Percentiles rank a stretch among this genome's conserved stretches.
These are phyloP conservation scores for Dictyostelium intermedium DNA, from an alignment of 78 protist genomes.

Conservation along the genomic window DNA sequence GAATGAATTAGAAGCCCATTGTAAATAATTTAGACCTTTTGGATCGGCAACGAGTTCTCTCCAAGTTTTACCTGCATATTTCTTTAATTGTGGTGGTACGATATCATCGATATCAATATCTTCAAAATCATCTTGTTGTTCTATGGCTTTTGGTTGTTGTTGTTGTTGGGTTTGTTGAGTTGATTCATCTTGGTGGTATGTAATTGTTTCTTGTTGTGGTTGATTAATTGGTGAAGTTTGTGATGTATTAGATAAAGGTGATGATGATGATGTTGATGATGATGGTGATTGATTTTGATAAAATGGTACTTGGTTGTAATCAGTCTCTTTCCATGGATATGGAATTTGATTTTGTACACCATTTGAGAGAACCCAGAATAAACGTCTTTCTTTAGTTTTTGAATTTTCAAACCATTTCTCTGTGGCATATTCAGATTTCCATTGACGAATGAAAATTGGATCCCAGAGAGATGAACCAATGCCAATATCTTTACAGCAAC, in stretches of 20 bases:
- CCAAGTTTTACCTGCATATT: constrained; percentile 77
- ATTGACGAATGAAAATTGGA: constrained; percentile 76
- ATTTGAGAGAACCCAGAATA: constrained; percentile 36
- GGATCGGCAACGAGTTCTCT: constrained; percentile 69
- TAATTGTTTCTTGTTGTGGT: not conserved
- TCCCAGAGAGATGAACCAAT: constrained; percentile 83
- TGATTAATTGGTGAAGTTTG: not conserved
- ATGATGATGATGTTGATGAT: constrained; percentile 14
- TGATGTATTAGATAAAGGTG: not conserved
- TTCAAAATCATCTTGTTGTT: not conserved
- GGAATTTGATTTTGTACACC: not conserved
- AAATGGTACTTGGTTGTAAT: not conserved
- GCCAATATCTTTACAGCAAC: constrained; percentile 88
- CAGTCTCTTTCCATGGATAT: constrained; percentile 75
- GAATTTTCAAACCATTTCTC: constrained; percentile 44
- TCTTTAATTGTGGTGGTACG: constrained; percentile 69
- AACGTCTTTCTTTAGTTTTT: constrained; percentile 64
- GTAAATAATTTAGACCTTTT: constrained; percentile 41
- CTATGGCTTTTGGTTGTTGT: not conserved
- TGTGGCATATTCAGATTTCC: constrained; percentile 62
- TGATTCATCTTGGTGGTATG: not conserved
- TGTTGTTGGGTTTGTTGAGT: not conserved
- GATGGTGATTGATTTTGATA: not conserved
- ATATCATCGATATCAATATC: constrained; percentile 31
- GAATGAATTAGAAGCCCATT: constrained; percentile 32